Percentiles rank a stretch among this genome's conserved stretches.
Conservation (phyloP, 2,329 filamentous ascomycete species). For the Gremmenia infestans region DNA sequence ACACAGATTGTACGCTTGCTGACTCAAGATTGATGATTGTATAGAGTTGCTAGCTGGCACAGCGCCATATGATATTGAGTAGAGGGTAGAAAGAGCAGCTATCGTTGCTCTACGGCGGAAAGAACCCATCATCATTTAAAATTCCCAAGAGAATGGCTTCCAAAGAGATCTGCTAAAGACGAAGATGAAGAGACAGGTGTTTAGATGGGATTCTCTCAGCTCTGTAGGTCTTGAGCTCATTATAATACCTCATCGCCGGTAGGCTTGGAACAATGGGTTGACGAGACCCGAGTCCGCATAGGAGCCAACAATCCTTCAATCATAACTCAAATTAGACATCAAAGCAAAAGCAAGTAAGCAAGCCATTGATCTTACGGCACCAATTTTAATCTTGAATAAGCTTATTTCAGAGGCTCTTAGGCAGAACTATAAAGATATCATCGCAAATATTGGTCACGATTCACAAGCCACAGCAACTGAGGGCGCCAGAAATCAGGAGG, state of each 20-base stretch:
- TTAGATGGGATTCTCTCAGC: not conserved
- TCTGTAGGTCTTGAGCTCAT: not conserved
- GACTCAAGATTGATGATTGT: not conserved
- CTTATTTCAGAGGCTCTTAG: not conserved
- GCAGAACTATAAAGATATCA: too few relatives aligned
- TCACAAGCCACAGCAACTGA: too few relatives aligned
- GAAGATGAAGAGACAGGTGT: not conserved
- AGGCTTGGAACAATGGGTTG: not conserved
- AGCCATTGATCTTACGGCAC: too few relatives aligned
- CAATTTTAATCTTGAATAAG: not conserved
- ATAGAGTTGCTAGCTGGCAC: not conserved
- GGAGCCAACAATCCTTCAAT: not conserved
- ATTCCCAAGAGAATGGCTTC: not conserved
- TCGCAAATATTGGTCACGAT: too few relatives aligned
- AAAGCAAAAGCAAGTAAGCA: not conserved
- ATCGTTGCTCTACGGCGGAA: not conserved
- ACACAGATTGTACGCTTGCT: constrained; percentile 1
- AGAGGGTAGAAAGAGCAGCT: not conserved
- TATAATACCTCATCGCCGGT: not conserved
- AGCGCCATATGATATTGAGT: not conserved
- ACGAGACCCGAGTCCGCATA: not conserved
- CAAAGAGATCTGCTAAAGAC: not conserved
- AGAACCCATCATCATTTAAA: not conserved
- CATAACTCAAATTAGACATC: not conserved
- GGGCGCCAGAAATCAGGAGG: too few relatives aligned